Evolutionary conservation across 306 rosid genomes (phyloP).

Genomic region (Quercus berberidifolia): DNA sequence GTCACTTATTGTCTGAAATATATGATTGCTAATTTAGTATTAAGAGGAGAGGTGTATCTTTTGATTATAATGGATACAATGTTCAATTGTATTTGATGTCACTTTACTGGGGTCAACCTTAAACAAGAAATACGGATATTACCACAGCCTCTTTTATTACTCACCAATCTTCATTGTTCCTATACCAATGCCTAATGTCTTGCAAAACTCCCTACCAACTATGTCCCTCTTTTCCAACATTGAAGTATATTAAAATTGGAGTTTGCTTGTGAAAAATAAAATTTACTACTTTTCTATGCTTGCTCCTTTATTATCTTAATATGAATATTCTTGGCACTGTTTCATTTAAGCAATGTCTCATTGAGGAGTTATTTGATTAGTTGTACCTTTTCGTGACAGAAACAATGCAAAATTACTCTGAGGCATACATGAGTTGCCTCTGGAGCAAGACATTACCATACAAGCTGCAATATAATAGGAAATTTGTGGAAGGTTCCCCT

Average conservation of each 20-base stretch:
- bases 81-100: background rate
- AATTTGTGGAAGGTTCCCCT: background rate
- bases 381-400: constrained; percentile 8
- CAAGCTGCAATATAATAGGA: background rate
- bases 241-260: background rate
- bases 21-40: background rate
- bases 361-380: background rate
- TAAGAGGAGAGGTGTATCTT: background rate
- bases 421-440: constrained; percentile 6
- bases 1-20: too few relatives aligned
- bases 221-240: background rate
- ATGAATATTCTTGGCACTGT: background rate
- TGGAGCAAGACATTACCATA: constrained; percentile 3
- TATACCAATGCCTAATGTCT: background rate
- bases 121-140: background rate
- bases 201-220: background rate
- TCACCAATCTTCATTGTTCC: background rate
- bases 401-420: constrained; percentile 7
- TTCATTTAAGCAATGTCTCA: background rate
- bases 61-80: background rate
- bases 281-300: background rate
- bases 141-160: background rate
- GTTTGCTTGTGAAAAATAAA: background rate
- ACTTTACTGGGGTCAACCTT: background rate
- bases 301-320: background rate